Conservation (phyloP, 371 early-diverging fungal genomes). For the Mortierella sp. region DNA sequence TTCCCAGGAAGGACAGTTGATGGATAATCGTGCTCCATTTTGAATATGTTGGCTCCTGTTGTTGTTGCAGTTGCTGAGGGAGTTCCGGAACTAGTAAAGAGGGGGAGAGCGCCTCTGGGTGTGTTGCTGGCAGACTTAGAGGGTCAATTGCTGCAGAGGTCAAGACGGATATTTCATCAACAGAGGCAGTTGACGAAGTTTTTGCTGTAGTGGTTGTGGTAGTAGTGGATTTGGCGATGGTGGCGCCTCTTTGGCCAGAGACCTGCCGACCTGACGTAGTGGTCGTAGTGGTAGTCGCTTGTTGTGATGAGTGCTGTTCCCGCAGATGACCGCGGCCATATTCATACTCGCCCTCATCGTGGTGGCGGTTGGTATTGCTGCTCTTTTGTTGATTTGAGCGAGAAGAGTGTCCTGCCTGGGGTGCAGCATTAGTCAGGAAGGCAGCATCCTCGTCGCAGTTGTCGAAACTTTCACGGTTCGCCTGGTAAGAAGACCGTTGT, state of each 20-base stretch:
- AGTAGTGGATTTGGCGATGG: neutral
- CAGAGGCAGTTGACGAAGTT: neutral
- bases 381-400: neutral
- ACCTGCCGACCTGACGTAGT: neutral
- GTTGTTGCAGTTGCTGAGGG: neutral
- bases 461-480: conserved; percentile 8
- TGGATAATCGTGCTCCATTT: conserved; percentile 62
- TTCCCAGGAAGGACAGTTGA: conserved; percentile 67
- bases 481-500: conserved; percentile 1
- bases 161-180: conserved; percentile 16
- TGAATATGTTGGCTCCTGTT: conserved; percentile 16
- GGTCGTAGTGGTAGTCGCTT: neutral
- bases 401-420: conserved; percentile 1
- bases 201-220: neutral
- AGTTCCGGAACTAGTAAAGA: neutral
- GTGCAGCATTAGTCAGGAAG: conserved; percentile 9
- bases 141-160: conserved; percentile 19
- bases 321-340: conserved; percentile 5
- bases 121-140: conserved; percentile 8
- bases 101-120: conserved; percentile 1
- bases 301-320: neutral
- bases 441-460: conserved; percentile 4
- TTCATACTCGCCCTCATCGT: neutral
- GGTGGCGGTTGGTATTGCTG: neutral
- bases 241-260: neutral